Conservation (phyloP, 139 green algal genomes). For the Picochlorum sp. region DNA sequence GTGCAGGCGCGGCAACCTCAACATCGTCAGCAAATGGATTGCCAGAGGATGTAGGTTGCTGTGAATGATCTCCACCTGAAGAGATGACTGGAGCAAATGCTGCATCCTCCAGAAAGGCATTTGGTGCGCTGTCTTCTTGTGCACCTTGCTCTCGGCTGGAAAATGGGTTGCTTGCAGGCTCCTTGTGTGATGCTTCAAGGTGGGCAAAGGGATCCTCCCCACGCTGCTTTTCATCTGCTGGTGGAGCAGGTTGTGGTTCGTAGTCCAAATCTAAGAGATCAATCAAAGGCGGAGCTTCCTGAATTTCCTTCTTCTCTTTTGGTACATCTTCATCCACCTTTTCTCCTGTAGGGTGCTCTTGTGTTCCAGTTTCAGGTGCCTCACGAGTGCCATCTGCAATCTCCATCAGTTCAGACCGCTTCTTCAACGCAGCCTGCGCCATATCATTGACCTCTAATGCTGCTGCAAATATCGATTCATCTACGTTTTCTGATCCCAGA, state of each 20-base stretch:
- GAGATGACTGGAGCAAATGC: neutral
- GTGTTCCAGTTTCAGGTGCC: neutral
- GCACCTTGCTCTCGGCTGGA: neutral
- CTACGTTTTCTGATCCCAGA: neutral
- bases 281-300: neutral
- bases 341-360: too few relatives aligned
- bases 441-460: slow-evolving; percentile 21
- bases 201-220: neutral
- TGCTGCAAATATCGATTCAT: slow-evolving; percentile 8
- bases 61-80: neutral
- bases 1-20: neutral
- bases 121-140: neutral
- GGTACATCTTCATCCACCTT: too few relatives aligned
- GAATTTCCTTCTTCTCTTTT: neutral
- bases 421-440: slow-evolving; percentile 10
- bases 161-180: too few relatives aligned
- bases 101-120: neutral
- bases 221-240: neutral
- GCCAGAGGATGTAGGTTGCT: neutral
- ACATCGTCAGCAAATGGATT: slow-evolving; percentile 6
- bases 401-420: neutral
- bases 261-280: slow-evolving; percentile 3
- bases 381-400: slow-evolving; percentile 9
- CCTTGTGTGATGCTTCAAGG: neutral
- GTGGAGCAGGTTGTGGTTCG: neutral